These are phyloP conservation scores for Suillus sp. DNA, from an alignment of 768 basidiomycete species.

Conservation along the genomic window DNA sequence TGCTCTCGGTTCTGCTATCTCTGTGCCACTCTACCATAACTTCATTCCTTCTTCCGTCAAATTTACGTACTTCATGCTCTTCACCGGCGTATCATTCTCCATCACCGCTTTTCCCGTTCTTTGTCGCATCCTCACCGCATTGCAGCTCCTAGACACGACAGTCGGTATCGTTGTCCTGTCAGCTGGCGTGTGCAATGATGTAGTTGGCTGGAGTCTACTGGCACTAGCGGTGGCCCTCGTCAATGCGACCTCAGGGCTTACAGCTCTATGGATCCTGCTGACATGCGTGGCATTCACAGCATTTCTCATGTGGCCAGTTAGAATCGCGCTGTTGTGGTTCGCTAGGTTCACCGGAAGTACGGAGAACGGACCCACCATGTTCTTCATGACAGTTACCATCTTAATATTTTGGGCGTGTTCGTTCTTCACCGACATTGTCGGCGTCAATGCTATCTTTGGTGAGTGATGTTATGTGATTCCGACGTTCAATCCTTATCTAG, in stretches of 20 bases:
- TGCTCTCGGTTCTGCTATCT: constrained; percentile 75
- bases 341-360: constrained; percentile 78
- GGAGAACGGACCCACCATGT: constrained; percentile 80
- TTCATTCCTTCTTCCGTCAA: constrained; percentile 65
- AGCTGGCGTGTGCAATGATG: constrained; percentile 89
- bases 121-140: constrained; percentile 86
- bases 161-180: constrained; percentile 93
- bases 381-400: constrained; percentile 87
- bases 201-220: constrained; percentile 86
- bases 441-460: constrained; percentile 94
- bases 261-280: constrained; percentile 85
- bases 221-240: constrained; percentile 92
- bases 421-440: constrained; percentile 93
- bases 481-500: background rate
- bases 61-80: constrained; percentile 91
- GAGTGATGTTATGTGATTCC: constrained; percentile 16
- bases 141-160: constrained; percentile 87
- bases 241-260: constrained; percentile 81
- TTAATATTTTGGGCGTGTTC: constrained; percentile 82
- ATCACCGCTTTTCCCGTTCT: constrained; percentile 90
- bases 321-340: constrained; percentile 63
- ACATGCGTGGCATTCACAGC: constrained; percentile 79
- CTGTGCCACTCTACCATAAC: constrained; percentile 70
- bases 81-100: constrained; percentile 87
- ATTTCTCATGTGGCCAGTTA: constrained; percentile 71